Base-by-base conservation (phyloP, 1,139 yeast species). In the Sugiyamaella novakii region DNA sequence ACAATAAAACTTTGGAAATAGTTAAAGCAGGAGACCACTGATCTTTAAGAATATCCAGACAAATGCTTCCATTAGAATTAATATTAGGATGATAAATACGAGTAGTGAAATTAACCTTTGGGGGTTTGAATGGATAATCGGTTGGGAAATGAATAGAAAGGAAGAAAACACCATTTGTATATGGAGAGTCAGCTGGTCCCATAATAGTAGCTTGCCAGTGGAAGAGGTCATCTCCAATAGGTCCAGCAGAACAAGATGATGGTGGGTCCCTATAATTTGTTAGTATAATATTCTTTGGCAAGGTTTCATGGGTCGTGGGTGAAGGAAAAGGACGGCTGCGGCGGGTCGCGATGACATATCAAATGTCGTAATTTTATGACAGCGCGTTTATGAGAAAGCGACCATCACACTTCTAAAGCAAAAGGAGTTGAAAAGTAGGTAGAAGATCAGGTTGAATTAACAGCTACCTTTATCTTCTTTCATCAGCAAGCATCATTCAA, bases 221-320 rank as follows among this genome's bases (percentile, higher is more conserved):
- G 75, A 84, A 88, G 68, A 88, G 77, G 68, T 88, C 96, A 65
- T 92, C 98, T 50, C 97, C 97, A 46, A 88, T 95, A 63, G 99
- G 99, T 46, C 98, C 99, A 8, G 98, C 98, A 35, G 98, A 89
- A 74, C 98, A 94, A 45, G 97, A 89, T 53, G 98, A 87, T 65
- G 98, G 98, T 58, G 98, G 99, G 70, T 92, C 99, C 79, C 96
- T 87, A 44, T 8, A 31, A 50, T 38, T 8, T 15, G 49, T 46
- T 46, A 46, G 49, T 29, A 4, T 24, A n/a, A n/a, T n/a, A n/a
- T n/a, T n/a, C n/a, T n/a, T n/a, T n/a, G n/a, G n/a, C n/a, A n/a
- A n/a, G n/a, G n/a, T n/a, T n/a, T n/a, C n/a, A n/a, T n/a, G 15
- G 8, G 39, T n/a, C 3, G 14, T n/a, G 3, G 19, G 10, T 24